Percentiles rank a stretch among this genome's conserved stretches.
Conservation (phyloP, 2,329 filamentous ascomycete species). For the Colletotrichum filicis region DNA sequence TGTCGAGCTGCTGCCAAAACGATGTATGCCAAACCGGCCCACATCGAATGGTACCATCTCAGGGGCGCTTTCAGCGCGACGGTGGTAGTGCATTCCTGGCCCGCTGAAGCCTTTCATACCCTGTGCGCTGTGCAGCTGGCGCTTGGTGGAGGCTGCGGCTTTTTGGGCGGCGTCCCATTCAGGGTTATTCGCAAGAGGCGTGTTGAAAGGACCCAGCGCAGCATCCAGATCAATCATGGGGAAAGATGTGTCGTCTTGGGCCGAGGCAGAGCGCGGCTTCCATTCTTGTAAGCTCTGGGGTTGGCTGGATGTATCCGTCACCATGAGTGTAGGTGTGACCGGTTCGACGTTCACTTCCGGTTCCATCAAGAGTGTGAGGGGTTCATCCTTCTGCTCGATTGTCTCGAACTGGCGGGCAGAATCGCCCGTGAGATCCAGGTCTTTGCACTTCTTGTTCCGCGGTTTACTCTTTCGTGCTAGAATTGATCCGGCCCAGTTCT, state of each 20-base stretch:
- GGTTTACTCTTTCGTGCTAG: conserved; percentile 70
- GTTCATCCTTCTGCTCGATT: conserved; percentile 38
- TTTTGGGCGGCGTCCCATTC: conserved; percentile 76
- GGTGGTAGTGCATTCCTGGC: conserved; percentile 79
- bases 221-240: conserved; percentile 95
- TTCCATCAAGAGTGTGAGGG: conserved; percentile 36
- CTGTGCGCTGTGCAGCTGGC: conserved; percentile 81
- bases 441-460: conserved; percentile 48
- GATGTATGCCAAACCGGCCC: conserved; percentile 65
- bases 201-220: conserved; percentile 91
- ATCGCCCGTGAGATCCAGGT: conserved; percentile 22
- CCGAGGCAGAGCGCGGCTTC: conserved; percentile 49
- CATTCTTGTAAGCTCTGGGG: conserved; percentile 44
- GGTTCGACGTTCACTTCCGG: conserved; percentile 43
- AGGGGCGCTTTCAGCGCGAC: conserved; percentile 83
- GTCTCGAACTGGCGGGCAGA: conserved; percentile 1
- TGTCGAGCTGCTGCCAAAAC: conserved; percentile 74
- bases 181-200: conserved; percentile 71
- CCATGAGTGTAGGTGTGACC: conserved; percentile 51
- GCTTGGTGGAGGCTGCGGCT: conserved; percentile 64
- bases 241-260: conserved; percentile 68
- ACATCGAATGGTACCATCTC: conserved; percentile 81
- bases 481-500: conserved; percentile 76
- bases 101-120: conserved; percentile 76
- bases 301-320: conserved; percentile 51